These are phyloP conservation scores for Byssochlamys sp. DNA, from an alignment of 2,329 filamentous ascomycete genomes.

Conservation along the genomic window DNA sequence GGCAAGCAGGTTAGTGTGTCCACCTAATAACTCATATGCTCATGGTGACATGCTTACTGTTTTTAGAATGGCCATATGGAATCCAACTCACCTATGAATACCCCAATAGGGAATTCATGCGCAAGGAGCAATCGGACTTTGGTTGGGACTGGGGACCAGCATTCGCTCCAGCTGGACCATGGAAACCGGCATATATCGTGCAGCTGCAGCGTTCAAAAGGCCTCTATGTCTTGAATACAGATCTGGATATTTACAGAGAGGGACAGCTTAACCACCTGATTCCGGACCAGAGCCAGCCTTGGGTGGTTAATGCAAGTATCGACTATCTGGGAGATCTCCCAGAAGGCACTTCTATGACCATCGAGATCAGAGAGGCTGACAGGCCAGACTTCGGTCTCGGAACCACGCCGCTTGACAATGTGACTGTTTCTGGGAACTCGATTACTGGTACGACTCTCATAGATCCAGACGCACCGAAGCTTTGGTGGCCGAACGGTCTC, in stretches of 20 bases:
- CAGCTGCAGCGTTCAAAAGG: conserved; percentile 37
- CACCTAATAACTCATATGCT: no score
- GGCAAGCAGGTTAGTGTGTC: conserved; percentile 32
- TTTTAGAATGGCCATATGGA: conserved; percentile 39
- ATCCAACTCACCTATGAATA: conserved; percentile 45
- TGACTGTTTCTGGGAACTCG: conserved; percentile 32
- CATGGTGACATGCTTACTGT: background rate
- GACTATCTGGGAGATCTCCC: conserved; percentile 47
- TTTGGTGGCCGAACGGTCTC: conserved; percentile 54
- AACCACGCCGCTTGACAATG: conserved; percentile 29
- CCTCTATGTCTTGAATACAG: conserved; percentile 43
- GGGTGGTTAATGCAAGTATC: conserved; percentile 53
- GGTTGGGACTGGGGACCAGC: conserved; percentile 58
- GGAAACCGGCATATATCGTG: conserved; percentile 50
- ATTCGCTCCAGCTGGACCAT: conserved; percentile 54
- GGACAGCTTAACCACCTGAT: conserved; percentile 51
- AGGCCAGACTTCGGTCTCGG: conserved; percentile 30
- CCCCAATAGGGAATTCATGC: conserved; percentile 45
- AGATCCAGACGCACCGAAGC: conserved; percentile 36
- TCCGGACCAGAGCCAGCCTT: conserved; percentile 48
- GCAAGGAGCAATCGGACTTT: conserved; percentile 55
- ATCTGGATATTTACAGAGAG: conserved; percentile 51
- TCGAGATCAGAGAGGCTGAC: conserved; percentile 37
- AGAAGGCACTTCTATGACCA: conserved; percentile 34
- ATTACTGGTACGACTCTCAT: conserved; percentile 44